phyloP scores from a whole-genome alignment of 2,329 filamentous ascomycete genomes.

The Blastomyces emzantsi region DNA sequence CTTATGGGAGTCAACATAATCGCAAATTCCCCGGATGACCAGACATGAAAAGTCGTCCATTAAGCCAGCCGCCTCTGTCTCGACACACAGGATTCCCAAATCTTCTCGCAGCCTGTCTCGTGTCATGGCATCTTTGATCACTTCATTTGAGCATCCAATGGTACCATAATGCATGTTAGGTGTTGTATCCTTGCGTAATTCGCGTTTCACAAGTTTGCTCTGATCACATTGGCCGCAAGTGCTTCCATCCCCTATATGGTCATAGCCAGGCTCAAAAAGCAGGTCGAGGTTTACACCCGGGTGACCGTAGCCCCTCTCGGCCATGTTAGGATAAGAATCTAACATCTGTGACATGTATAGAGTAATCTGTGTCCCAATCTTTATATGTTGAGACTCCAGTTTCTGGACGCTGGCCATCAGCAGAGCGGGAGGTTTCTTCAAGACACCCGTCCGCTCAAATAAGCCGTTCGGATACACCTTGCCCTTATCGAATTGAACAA shows the following conservation, averaged over 20 bases:
- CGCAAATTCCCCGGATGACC: constrained; percentile 35
- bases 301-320: neutral
- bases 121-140: constrained; percentile 17
- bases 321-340: constrained; percentile 9
- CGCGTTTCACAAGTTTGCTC: neutral
- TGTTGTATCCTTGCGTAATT: neutral
- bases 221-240: neutral
- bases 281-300: constrained; percentile 15
- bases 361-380: constrained; percentile 14
- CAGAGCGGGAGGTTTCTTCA: constrained; percentile 10
- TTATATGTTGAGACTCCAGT: constrained; percentile 9
- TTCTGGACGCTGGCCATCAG: constrained; percentile 13
- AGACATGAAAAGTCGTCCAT: constrained; percentile 28
- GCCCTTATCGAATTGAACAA: constrained; percentile 13
- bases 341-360: constrained; percentile 7
- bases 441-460: constrained; percentile 5
- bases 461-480: constrained; percentile 5
- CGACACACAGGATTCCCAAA: constrained; percentile 21
- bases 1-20: constrained; percentile 36
- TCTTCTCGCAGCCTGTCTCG: constrained; percentile 14
- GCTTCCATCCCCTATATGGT: constrained; percentile 10
- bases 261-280: constrained; percentile 18
- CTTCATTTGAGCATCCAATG: constrained; percentile 21
- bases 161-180: constrained; percentile 20
- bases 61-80: constrained; percentile 19